These are phyloP conservation scores for Daedaleopsis nitida DNA, from an alignment of 768 basidiomycete genomes.

Conservation along the genomic window DNA sequence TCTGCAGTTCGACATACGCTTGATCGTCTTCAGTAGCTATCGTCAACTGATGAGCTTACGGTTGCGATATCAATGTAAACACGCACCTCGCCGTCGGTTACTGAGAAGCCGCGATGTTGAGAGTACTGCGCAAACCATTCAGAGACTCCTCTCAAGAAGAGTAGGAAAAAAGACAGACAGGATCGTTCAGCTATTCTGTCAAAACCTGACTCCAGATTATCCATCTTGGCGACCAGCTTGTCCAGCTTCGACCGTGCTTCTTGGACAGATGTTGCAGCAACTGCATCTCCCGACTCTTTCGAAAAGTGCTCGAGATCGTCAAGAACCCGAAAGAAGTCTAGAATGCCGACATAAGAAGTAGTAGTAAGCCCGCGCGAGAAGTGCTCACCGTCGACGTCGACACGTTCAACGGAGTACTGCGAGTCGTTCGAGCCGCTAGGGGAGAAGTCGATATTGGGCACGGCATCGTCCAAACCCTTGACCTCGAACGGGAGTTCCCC, in stretches of 20 bases:
- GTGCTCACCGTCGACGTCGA: slow-evolving; percentile 72
- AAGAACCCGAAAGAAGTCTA: slow-evolving; percentile 63
- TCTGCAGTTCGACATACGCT: slow-evolving; percentile 69
- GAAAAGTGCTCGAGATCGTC: slow-evolving; percentile 67
- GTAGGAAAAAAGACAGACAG: slow-evolving; percentile 45
- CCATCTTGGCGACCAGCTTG: slow-evolving; percentile 76
- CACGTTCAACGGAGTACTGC: slow-evolving; percentile 63
- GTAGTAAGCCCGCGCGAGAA: slow-evolving; percentile 1
- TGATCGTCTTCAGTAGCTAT: slow-evolving; percentile 75
- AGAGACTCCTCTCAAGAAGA: neutral
- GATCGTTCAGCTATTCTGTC: slow-evolving; percentile 87
- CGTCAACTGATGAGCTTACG: slow-evolving; percentile 10
- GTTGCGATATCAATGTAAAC: neutral
- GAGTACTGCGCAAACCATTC: slow-evolving; percentile 52
- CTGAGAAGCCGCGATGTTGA: slow-evolving; percentile 71
- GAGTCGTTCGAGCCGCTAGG: slow-evolving; percentile 65
- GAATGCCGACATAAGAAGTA: neutral
- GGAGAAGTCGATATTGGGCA: slow-evolving; percentile 79
- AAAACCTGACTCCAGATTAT: slow-evolving; percentile 76
- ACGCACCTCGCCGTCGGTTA: slow-evolving; percentile 74
- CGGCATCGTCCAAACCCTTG: slow-evolving; percentile 77
- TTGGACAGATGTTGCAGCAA: slow-evolving; percentile 55
- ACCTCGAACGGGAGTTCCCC: slow-evolving; percentile 88
- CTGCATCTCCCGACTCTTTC: slow-evolving; percentile 44
- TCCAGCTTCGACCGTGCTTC: slow-evolving; percentile 66